Evolutionary conservation across 164 flowering plant genomes (phyloP).

Genomic region (Amborella trichopoda): DNA sequence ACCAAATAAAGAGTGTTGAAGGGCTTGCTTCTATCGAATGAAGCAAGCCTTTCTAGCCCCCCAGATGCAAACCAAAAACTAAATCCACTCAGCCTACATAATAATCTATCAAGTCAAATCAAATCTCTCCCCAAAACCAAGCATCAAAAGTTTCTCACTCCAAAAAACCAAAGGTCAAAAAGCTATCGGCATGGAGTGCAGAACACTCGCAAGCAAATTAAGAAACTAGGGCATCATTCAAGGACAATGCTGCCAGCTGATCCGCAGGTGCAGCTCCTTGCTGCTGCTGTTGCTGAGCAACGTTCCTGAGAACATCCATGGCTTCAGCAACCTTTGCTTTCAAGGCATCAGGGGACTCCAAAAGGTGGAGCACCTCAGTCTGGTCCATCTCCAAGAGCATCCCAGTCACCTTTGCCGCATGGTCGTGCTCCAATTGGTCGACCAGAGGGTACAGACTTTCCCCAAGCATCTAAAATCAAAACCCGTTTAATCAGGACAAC

Average conservation of each 20-base stretch:
- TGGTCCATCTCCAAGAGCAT: slow-evolving; percentile 93
- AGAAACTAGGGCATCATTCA: slow-evolving; percentile 39
- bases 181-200: not conserved
- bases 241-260: slow-evolving; percentile 47
- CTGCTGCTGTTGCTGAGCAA: slow-evolving; percentile 39
- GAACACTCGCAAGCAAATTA: slow-evolving; percentile 5
- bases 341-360: slow-evolving; percentile 76
- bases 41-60: too few relatives aligned
- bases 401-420: slow-evolving; percentile 77
- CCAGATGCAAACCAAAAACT: too few relatives aligned
- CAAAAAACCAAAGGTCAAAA: not conserved
- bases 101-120: too few relatives aligned
- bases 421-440: slow-evolving; percentile 59
- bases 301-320: slow-evolving; percentile 61
- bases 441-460: slow-evolving; percentile 70
- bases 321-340: slow-evolving; percentile 74
- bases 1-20: too few relatives aligned
- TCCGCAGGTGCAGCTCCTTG: slow-evolving; percentile 32
- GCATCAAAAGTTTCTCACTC: not conserved
- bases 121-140: too few relatives aligned
- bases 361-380: slow-evolving; percentile 66
- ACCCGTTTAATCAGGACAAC: too few relatives aligned
- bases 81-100: too few relatives aligned
- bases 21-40: too few relatives aligned
- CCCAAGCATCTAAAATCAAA: slow-evolving; percentile 48